Evolutionary conservation across 306 rosid genomes (phyloP).

Genomic region (Vigna angularis): DNA sequence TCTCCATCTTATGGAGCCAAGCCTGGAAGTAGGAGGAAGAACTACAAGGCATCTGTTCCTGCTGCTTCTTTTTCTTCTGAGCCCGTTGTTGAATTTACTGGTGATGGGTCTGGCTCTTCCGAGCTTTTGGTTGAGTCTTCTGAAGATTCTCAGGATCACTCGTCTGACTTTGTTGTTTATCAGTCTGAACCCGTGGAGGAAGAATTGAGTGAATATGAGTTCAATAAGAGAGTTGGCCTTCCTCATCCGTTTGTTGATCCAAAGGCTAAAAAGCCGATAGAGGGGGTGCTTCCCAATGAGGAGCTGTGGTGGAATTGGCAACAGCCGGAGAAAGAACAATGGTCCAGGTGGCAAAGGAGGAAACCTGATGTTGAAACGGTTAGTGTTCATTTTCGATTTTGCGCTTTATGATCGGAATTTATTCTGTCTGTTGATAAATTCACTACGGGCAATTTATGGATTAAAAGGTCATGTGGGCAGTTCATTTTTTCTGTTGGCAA

Average conservation of each 20-base stretch:
- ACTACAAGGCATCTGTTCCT: constrained; percentile 51
- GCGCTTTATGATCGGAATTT: constrained; percentile 24
- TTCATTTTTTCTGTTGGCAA: neutral
- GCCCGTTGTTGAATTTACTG: constrained; percentile 48
- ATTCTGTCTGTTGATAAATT: constrained; percentile 15
- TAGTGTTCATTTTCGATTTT: constrained; percentile 49
- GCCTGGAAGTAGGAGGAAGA: constrained; percentile 98
- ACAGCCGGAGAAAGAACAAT: constrained; percentile 85
- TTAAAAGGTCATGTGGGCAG: constrained; percentile 23
- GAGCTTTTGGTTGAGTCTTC: constrained; percentile 59
- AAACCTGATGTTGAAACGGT: constrained; percentile 93
- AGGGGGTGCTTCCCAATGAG: constrained; percentile 69
- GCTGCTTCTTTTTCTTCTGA: constrained; percentile 47
- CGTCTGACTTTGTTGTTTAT: constrained; percentile 83
- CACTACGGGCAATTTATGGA: constrained; percentile 7
- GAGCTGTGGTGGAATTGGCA: constrained; percentile 99
- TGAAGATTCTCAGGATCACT: constrained; percentile 64
- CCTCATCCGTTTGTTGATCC: constrained; percentile 94
- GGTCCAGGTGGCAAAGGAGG: constrained; percentile 99
- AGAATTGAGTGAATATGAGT: constrained; percentile 70
- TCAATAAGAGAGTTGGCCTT: constrained; percentile 73
- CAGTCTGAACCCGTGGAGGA: constrained; percentile 69
- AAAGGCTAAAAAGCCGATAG: constrained; percentile 70
- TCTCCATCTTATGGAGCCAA: constrained; percentile 88
- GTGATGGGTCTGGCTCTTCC: constrained; percentile 18